Evolutionary conservation across 352 stramenopile genomes (phyloP), one percentile per base, ranked within the genome.

Genomic region (Globisporangium nunn): DNA sequence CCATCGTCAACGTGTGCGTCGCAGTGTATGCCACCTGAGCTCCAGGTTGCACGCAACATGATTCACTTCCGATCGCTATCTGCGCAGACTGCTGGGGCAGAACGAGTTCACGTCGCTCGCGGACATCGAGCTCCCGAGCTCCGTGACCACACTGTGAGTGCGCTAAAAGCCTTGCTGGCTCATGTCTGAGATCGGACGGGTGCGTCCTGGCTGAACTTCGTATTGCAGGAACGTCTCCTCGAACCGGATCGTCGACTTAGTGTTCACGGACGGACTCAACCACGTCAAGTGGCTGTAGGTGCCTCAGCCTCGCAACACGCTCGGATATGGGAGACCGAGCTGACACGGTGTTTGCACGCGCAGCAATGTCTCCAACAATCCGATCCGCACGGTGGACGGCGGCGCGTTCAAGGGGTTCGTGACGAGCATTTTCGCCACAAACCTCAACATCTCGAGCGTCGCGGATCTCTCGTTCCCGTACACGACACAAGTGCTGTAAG

Each of bases 291-390:
- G 0, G 2, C n/a, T 63, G 58, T 63, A 28, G 44, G 43, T 49
- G 6, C 4, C 39, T 31, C 11, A 14, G n/a, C 2, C 4, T 4
- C 11, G 5, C 37, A 5, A 12, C 2, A 4, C 17, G 37, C 11
- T 14, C 10, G 33, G 33, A 37, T 37, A 11, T 6, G 11, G 17
- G 3, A 0, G 29, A 37, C 28, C 29, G 12, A 50, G 4, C 41
- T 3, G 33, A 48, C 11, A 33, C 39, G 12, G 3, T 37, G 8
- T 12, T 56, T 46, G 4, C 30, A 23, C 4, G 15, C 30, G 8
- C 44, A 63, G 50, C 28, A 53, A 63, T 35, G 45, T 63, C 1
- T 63, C 58, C 4, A 44, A 39, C 14, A 63, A 63, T 12, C 51
- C 58, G 51, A 59, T 63, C 44, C 5, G 43, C 30, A 40, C 28